Conservation (phyloP, 129 eudicot species). For the Tanacetum coccineum region DNA sequence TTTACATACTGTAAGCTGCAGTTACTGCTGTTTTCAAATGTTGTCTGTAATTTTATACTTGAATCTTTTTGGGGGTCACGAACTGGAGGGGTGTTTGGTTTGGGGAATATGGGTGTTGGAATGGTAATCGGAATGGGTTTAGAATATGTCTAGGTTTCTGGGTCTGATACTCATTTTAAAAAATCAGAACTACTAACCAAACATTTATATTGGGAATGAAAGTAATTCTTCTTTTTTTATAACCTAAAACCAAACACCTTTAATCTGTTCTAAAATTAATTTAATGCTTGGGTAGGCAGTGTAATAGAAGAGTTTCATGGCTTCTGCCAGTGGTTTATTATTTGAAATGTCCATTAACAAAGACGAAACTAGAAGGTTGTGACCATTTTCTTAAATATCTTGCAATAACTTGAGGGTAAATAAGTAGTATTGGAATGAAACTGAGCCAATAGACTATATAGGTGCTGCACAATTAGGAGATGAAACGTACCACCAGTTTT, state of each 20-base stretch:
- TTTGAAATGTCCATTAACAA: not conserved
- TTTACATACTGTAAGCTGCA: conserved; percentile 1
- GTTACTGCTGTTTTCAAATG: not conserved
- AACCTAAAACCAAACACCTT: no score
- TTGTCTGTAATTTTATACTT: not conserved
- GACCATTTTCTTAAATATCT: not conserved
- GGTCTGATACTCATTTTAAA: no score
- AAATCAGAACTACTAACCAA: no score
- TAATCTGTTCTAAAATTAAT: not conserved
- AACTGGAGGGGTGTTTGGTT: no score
- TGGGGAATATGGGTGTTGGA: no score
- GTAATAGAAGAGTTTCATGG: not conserved
- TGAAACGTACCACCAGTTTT: not conserved
- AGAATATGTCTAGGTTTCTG: no score
- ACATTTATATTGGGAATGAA: no score
- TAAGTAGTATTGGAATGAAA: not conserved
- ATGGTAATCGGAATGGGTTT: no score
- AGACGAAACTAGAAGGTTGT: not conserved
- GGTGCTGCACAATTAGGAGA: not conserved
- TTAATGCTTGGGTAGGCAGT: not conserved
- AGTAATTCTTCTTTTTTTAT: no score
- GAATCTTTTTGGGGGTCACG: no score
- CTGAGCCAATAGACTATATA: not conserved
- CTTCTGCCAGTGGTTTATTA: not conserved
- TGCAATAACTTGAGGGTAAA: conserved; percentile 2